A percentile compares a stretch with the other conserved stretches of the same genome.
phyloP scores from a whole-genome alignment of 1,139 yeast species.

The Candida glucosophila region DNA sequence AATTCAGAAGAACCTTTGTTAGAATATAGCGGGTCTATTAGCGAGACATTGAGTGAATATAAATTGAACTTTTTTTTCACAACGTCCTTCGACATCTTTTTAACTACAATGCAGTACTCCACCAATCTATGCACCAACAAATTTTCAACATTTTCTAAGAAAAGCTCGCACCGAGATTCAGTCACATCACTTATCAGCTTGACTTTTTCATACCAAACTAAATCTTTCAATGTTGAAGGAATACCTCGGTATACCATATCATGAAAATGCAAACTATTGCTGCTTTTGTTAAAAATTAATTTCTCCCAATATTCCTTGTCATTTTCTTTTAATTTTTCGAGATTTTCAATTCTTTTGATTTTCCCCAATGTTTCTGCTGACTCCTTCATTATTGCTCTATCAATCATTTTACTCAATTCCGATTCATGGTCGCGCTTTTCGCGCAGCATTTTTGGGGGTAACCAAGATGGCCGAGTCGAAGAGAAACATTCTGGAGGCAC shows the following conservation, averaged over 20 bases:
- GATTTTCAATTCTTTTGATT: constrained; percentile 17
- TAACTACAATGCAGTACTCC: too few relatives aligned
- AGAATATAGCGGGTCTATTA: too few relatives aligned
- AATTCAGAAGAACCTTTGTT: too few relatives aligned
- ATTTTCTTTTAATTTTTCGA: constrained; percentile 12
- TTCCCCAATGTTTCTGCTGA: constrained; percentile 20
- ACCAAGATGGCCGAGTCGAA: constrained; percentile 53
- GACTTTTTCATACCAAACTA: too few relatives aligned
- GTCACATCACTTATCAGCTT: too few relatives aligned
- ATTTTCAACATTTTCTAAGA: neutral
- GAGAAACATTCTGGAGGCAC: constrained; percentile 22
- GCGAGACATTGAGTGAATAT: too few relatives aligned
- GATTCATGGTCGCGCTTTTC: constrained; percentile 50
- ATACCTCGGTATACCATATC: constrained; percentile 7
- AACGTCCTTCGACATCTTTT: too few relatives aligned
- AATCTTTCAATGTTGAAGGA: too few relatives aligned
- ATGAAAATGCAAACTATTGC: too few relatives aligned
- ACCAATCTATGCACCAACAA: neutral
- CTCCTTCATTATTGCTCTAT: constrained; percentile 37
- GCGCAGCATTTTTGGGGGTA: constrained; percentile 54
- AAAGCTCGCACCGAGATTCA: too few relatives aligned
- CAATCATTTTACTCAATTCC: constrained; percentile 45
- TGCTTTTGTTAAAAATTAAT: constrained; percentile 13
- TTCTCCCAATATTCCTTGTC: constrained; percentile 40
- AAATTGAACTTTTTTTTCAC: too few relatives aligned